Evolutionary conservation across 2,329 filamentous ascomycete species (phyloP).

Genomic region (Colletotrichum somersetense): DNA sequence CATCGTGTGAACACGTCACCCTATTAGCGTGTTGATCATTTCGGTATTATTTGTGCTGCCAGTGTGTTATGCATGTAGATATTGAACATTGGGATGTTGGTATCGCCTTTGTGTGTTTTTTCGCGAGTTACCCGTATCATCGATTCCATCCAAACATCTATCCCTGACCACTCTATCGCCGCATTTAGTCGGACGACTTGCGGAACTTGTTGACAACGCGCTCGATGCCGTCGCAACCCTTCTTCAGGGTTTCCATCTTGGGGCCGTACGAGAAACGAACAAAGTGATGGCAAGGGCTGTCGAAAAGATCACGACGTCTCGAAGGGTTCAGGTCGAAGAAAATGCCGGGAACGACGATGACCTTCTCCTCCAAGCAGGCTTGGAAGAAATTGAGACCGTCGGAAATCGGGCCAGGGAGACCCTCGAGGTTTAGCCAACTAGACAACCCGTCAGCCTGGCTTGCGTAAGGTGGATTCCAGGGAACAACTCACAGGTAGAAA

Average conservation of each 20-base stretch:
- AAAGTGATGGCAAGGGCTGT: conserved; percentile 94
- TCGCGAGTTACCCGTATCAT: not conserved
- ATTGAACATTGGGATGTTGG: not conserved
- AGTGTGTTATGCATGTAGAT: conserved; percentile 7
- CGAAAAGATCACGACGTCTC: conserved; percentile 89
- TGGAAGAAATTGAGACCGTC: conserved; percentile 98
- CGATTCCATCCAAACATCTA: not conserved
- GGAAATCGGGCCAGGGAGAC: conserved; percentile 82
- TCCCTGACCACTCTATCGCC: not conserved
- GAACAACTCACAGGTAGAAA: conserved; percentile 82
- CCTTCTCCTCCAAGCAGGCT: conserved; percentile 91
- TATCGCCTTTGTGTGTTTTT: not conserved
- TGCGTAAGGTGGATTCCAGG: not conserved
- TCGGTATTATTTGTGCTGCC: conserved; percentile 6
- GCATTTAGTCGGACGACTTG: conserved; percentile 47
- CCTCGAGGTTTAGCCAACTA: conserved; percentile 71
- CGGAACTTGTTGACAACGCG: conserved; percentile 77
- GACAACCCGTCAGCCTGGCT: conserved; percentile 10
- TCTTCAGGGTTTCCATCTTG: conserved; percentile 81
- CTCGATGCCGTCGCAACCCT: conserved; percentile 87
- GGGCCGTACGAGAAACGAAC: conserved; percentile 88
- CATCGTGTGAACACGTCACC: not conserved
- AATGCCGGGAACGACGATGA: conserved; percentile 96
- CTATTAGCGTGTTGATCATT: not conserved
- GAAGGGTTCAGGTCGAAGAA: conserved; percentile 98